Base-by-base conservation (phyloP, 768 basidiomycete genomes). In the Kwoniella botswanensis region DNA sequence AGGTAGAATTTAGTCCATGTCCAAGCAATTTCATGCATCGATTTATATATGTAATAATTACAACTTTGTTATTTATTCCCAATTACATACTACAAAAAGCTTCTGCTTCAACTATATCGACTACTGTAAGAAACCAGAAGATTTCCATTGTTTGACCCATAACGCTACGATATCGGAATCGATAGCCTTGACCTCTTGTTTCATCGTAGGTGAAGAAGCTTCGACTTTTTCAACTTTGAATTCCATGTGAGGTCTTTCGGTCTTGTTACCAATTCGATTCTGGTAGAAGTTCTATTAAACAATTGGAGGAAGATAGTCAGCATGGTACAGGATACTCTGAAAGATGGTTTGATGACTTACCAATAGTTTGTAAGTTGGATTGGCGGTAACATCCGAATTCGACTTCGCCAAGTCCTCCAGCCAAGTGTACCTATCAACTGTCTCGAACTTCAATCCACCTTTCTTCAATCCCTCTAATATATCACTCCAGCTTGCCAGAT, bases 321-420 rank as follows among this genome's bases (percentile, higher is more conserved):
- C 2, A 26, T 29, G 22, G 15, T 17, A 12, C 22, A 21, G 13
- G 44, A 22, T 55, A 10, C 24, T 12, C 18, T n/a, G 64, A 29
- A 65, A 22, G 55, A 21, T 35, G 54, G 11, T 17, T 58, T 3
- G 17, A 17, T 11, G 24, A 78, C 75, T 76, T 65, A 71, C 79
- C 35, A 86, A 74, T 60, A 87, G 83, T 76, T 86, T 86, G 72
- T 85, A 85, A 1, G 85, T 84, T 12, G 86, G 86, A 76, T 87
- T 87, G 56, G 71, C 77, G 3, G 67, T 74, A 5, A 84, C 83
- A 61, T 86, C 85, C 4, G 81, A 70, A n/a, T 86, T 82, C 1
- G 80, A 84, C 58, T 80, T 76, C 3, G 80, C 79, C 62, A 87
- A 70, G 12, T 81, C 73, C 55, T 80, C 74, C 6, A 87, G 71